Conservation (phyloP, 2,329 filamentous ascomycete species). For the Ascocoryne sarcoides region DNA sequence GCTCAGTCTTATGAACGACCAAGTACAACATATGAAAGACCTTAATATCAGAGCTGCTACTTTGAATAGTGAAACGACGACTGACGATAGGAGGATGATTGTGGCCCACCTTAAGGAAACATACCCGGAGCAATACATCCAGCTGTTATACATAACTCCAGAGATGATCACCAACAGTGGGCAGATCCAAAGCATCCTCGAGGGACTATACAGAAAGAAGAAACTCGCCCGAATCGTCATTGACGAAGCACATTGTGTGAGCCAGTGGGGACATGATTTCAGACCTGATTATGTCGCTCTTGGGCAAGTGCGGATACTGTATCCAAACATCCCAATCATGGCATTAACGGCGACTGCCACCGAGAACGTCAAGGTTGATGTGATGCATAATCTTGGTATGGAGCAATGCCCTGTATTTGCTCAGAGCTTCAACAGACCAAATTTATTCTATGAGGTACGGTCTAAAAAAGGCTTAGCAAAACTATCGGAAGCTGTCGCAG, state of each 20-base stretch:
- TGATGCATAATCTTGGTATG: conserved; percentile 86
- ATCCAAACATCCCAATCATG: conserved; percentile 79
- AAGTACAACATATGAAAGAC: conserved; percentile 72
- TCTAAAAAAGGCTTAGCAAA: conserved; percentile 55
- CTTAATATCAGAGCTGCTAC: conserved; percentile 71
- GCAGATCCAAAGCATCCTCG: conserved; percentile 56
- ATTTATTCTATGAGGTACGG: conserved; percentile 80
- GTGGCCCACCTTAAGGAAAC: conserved; percentile 52
- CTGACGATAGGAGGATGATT: conserved; percentile 55
- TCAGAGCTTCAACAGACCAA: conserved; percentile 96
- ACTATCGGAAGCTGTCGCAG: conserved; percentile 40
- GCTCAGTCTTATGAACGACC: conserved; percentile 94
- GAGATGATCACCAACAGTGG: conserved; percentile 89
- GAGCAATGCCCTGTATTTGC: conserved; percentile 65
- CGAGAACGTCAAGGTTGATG: conserved; percentile 82
- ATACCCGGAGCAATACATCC: conserved; percentile 66
- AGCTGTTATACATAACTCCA: conserved; percentile 89
- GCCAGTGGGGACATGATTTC: conserved; percentile 98
- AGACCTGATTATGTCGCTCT: conserved; percentile 89
- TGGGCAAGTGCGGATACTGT: conserved; percentile 62
- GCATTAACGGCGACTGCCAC: conserved; percentile 94
- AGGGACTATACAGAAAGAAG: conserved; percentile 56
- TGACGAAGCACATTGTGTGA: conserved; percentile 98
- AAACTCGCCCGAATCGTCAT: conserved; percentile 88
- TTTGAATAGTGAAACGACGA: conserved; percentile 68